Conservation (phyloP, 176 grass and related monocot species). For the Leersia perrieri region DNA sequence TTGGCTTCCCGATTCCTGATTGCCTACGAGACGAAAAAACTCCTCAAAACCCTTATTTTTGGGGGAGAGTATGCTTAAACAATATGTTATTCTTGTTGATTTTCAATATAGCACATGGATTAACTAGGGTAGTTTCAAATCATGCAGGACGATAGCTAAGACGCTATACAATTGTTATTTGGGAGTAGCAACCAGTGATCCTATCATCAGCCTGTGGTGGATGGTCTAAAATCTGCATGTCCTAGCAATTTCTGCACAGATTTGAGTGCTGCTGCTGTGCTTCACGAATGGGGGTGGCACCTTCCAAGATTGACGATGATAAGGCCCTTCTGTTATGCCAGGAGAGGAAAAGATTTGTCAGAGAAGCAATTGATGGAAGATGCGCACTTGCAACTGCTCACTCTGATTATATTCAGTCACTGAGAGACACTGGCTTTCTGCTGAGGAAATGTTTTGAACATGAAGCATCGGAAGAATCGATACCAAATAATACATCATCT, state of each 20-base stretch:
- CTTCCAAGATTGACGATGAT: slow-evolving; percentile 5
- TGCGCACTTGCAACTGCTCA: slow-evolving; percentile 54
- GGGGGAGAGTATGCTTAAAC: background rate
- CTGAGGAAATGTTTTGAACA: slow-evolving; percentile 52
- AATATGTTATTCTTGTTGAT: background rate
- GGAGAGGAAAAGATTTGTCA: slow-evolving; percentile 60
- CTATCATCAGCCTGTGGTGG: background rate
- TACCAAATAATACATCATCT: slow-evolving; percentile 27
- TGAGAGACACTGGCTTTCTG: slow-evolving; percentile 49
- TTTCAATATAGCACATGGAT: background rate
- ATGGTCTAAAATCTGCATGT: background rate
- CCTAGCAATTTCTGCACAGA: background rate
- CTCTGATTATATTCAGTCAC: slow-evolving; percentile 46
- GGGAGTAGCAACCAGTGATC: background rate
- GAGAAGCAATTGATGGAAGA: slow-evolving; percentile 60
- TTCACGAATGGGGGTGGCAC: background rate
- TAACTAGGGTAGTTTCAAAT: background rate
- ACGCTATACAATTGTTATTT: background rate
- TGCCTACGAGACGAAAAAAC: no score
- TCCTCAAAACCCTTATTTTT: no score
- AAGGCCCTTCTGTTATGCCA: slow-evolving; percentile 51
- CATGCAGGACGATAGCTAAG: background rate
- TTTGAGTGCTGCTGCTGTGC: background rate
- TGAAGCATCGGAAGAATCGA: background rate
- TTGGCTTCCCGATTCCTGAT: background rate